Evolutionary conservation across 306 rosid species (phyloP), one percentile per base, ranked within the genome.

Genomic region (Cucurbita maxima): DNA sequence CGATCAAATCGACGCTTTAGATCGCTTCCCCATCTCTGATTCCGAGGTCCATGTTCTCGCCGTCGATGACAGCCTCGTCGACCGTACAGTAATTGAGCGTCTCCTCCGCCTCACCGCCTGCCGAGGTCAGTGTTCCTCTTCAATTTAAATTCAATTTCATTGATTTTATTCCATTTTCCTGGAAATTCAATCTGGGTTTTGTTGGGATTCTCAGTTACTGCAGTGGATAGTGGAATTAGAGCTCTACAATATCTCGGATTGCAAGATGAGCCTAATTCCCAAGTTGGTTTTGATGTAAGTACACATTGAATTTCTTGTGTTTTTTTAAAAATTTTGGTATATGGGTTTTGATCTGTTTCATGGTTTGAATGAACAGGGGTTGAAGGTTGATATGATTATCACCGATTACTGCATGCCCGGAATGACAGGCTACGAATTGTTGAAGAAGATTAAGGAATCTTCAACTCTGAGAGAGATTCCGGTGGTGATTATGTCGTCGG

Each of bases 401-500:
- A 94, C 99, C 3, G 99, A 94, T 34, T 94, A 94, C 61, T 94
- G 99, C 64, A 94, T 94, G 99, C 99, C 99, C 19, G 99, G 89
- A 76, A 91, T 94, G 97, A 89, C 97, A 16, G 99, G 99, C 16
- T 94, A 89, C 75, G 99, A 94, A 43, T 80, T 94, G 82, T 92
- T 94, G 20, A 89, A 94, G 83, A 91, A 89, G 81, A 91, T 94
- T 44, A 94, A 94, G 97, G 96, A 88, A 81, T 94, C 97, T 3
- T 83, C 97, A 22, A 77, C 87, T 64, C 82, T 91, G 72, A 84
- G 76, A 75, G 86, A 86, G 84, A 88, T 88, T 47, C 99, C 99
- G 0, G 99, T 94, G 62, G 99, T 94, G 77, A 94, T 94, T 34
- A 94, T 94, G 99, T 94, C 99, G 8, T 94, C 99, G 5, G 99